A percentile compares a stretch with the other conserved stretches of the same genome.
These are phyloP conservation scores for Lippia alba DNA, from an alignment of 305 asterid genomes.

Conservation along the genomic window DNA sequence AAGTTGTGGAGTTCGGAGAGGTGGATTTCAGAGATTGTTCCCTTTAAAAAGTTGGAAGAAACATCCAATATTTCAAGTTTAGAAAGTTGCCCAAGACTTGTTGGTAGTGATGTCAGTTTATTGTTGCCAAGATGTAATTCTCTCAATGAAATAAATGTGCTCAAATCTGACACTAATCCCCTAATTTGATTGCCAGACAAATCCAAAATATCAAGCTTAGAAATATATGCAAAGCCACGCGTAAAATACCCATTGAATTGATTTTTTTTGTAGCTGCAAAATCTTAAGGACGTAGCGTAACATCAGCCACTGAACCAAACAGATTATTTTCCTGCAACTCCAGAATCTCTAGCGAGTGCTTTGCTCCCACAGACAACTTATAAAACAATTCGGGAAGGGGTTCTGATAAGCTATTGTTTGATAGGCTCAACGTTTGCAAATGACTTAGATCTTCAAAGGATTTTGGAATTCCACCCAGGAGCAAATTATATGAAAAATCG, in stretches of 20 bases:
- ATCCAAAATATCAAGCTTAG: not conserved
- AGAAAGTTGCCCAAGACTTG: not conserved
- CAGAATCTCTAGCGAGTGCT: not conserved
- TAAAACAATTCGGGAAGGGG: not conserved
- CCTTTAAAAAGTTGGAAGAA: conserved; percentile 28
- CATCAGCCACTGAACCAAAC: not conserved
- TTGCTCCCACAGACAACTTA: not conserved
- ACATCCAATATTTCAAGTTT: not conserved
- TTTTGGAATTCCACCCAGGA: not conserved
- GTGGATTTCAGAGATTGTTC: conserved; percentile 19
- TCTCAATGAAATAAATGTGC: too few relatives aligned
- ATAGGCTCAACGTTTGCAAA: not conserved
- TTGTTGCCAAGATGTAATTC: not conserved
- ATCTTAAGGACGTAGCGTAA: not conserved
- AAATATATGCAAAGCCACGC: not conserved
- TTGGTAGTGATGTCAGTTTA: not conserved
- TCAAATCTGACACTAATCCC: not conserved
- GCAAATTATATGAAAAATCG: too few relatives aligned
- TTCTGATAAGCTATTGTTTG: not conserved
- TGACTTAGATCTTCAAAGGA: not conserved
- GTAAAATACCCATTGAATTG: not conserved
- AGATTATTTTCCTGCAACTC: not conserved
- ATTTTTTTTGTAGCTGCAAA: not conserved
- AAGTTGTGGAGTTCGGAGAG: conserved; percentile 14
- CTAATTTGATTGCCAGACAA: not conserved